phyloP scores from a whole-genome alignment of 495 filamentous ascomycete genomes.

The Cercophora sp. region DNA sequence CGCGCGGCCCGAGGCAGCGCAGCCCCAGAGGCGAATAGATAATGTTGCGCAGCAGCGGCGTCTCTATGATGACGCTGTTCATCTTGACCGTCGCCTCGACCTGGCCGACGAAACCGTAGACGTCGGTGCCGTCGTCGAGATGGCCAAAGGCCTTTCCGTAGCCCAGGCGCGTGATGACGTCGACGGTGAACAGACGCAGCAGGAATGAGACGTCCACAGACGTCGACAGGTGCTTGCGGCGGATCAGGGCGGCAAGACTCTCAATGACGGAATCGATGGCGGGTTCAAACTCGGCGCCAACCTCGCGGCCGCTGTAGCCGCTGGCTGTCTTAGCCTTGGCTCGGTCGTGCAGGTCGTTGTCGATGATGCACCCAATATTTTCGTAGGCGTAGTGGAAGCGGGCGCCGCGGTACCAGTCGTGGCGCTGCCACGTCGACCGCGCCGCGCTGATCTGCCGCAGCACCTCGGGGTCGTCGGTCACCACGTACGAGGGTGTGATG shows the following conservation, averaged over 20 bases:
- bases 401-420: slow-evolving; percentile 26
- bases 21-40: slow-evolving; percentile 2
- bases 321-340: slow-evolving; percentile 26
- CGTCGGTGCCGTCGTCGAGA: slow-evolving; percentile 12
- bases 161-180: slow-evolving; percentile 44
- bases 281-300: slow-evolving; percentile 1
- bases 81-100: background rate
- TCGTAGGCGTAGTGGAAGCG: slow-evolving; percentile 33
- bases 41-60: slow-evolving; percentile 4
- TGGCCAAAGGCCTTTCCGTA: slow-evolving; percentile 47
- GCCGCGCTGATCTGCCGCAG: slow-evolving; percentile 28
- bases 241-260: slow-evolving; percentile 32
- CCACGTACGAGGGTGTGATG: slow-evolving; percentile 30
- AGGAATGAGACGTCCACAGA: slow-evolving; percentile 36
- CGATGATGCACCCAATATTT: slow-evolving; percentile 27
- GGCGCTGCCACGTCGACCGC: slow-evolving; percentile 24
- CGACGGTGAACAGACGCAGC: slow-evolving; percentile 40
- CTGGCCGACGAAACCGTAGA: background rate
- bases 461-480: slow-evolving; percentile 38
- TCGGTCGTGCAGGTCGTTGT: slow-evolving; percentile 25
- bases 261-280: slow-evolving; percentile 32
- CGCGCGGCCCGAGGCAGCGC: background rate
- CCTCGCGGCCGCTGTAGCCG: slow-evolving; percentile 41
- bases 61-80: background rate
- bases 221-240: slow-evolving; percentile 35